Percentiles rank a stretch among this genome's conserved stretches.
Conservation (phyloP, 106 monocot genomes). For the Acorus gramineus region DNA sequence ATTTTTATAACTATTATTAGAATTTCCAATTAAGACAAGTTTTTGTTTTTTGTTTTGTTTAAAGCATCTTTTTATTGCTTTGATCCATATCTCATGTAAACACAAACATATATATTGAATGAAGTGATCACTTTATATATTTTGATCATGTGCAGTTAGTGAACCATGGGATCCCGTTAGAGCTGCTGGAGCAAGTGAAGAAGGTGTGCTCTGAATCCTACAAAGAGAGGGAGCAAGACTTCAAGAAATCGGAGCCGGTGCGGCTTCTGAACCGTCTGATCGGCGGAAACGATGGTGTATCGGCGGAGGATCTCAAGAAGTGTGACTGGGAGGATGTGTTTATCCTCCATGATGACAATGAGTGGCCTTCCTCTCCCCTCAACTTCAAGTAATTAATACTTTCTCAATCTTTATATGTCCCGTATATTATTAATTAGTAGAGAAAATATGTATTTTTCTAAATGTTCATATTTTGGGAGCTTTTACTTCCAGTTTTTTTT, state of each 20-base stretch:
- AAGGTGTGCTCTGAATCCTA: constrained; percentile 44
- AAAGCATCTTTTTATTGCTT: no score
- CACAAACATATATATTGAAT: no score
- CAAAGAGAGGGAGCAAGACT: constrained; percentile 40
- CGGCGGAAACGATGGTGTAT: not conserved
- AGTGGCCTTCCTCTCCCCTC: constrained; percentile 28
- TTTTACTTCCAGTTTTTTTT: no score
- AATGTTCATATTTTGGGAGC: no score
- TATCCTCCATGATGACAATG: constrained; percentile 15
- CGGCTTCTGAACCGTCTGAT: constrained; percentile 20
- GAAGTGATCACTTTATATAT: no score
- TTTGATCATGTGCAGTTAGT: constrained; percentile 20
- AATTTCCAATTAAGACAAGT: no score
- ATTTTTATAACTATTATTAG: no score
- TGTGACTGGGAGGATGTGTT: constrained; percentile 44
- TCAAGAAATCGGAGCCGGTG: constrained; percentile 40
- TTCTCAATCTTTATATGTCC: no score
- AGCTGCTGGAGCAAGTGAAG: constrained; percentile 53
- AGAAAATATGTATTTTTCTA: no score
- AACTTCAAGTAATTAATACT: constrained; percentile 18
- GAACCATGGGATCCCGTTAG: constrained; percentile 50
- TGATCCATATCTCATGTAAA: no score
- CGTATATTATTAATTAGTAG: no score
- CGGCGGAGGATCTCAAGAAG: constrained; percentile 8
- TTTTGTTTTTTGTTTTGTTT: no score